These are phyloP conservation scores for Naumovozyma baii DNA, from an alignment of 805 yeast genomes.

Conservation along the genomic window DNA sequence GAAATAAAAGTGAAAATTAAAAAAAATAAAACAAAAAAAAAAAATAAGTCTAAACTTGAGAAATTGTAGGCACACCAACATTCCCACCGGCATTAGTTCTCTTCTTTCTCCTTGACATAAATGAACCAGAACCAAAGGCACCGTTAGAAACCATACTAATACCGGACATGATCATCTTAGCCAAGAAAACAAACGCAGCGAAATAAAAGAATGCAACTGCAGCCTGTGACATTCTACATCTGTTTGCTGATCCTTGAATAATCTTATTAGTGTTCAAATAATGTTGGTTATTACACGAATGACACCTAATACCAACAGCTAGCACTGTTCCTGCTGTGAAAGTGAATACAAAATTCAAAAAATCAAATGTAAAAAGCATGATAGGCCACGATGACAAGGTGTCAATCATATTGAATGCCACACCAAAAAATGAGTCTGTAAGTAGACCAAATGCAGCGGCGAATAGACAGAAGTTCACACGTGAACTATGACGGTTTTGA, in stretches of 20 bases:
- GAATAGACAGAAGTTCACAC: constrained; percentile 81
- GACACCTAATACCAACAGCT: constrained; percentile 79
- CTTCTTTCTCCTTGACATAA: constrained; percentile 21
- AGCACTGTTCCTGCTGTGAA: constrained; percentile 90
- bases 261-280: constrained; percentile 60
- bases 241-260: constrained; percentile 63
- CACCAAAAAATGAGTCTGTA: constrained; percentile 69
- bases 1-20: constrained; percentile 1
- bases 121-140: constrained; percentile 11
- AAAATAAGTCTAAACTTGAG: constrained; percentile 55
- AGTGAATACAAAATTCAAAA: constrained; percentile 81
- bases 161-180: constrained; percentile 44
- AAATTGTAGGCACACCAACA: constrained; percentile 73
- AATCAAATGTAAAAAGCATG: constrained; percentile 62
- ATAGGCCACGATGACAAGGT: constrained; percentile 70
- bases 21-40: constrained; percentile 1
- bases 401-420: constrained; percentile 63
- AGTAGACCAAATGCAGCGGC: constrained; percentile 79
- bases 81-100: constrained; percentile 10
- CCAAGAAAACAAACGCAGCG: constrained; percentile 65
- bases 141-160: constrained; percentile 40
- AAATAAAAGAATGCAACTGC: constrained; percentile 74
- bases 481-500: constrained; percentile 46
- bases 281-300: constrained; percentile 63
- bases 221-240: constrained; percentile 95